Evolutionary conservation across 352 stramenopile species (phyloP), one percentile per base, ranked within the genome.

Genomic region (Phytophthora litchii): DNA sequence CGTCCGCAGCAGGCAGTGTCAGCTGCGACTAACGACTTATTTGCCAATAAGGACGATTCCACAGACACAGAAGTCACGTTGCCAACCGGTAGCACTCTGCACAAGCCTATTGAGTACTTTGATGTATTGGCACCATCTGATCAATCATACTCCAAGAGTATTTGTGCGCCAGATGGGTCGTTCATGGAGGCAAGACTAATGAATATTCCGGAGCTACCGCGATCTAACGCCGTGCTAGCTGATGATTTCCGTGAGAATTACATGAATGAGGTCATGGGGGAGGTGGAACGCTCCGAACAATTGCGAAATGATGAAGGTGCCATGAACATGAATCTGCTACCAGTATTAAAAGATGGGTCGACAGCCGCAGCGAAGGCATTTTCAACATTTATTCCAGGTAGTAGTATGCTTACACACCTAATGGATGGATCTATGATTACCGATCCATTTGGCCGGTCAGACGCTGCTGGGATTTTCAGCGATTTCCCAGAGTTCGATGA

Each of bases 401-500:
- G 76, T 17, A 83, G 64, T 35, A 86, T 91, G 74, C 73, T 93
- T 32, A 85, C 78, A 10, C 89, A 84, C 16, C 43, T 93, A n/a
- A 86, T 91, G 56, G 84, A 93, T 9, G 67, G 78, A 1, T 87
- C 84, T 3, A 68, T 76, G 23, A 80, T 88, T 10, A 70, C 69
- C 4, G 73, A 89, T 58, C 72, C 76, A 31, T 72, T 81, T 50
- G 66, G 70, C 13, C 65, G 56, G 29, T 68, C 69, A 12, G 59
- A 78, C 43, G 73, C 70, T 58, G 58, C 60, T 32, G 74, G 54
- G 17, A 80, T 91, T 13, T 91, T 91, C 35, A 77, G 80, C 21
- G 70, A 82, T 37, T 77, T 83, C 10, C 72, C 80, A 8, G 81
- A 84, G n/a, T 52, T 70, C 3, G 75, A 82, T 40, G 70, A 83